Evolutionary conservation across 805 yeast species (phyloP).

Genomic region (Candida rishiriensis): DNA sequence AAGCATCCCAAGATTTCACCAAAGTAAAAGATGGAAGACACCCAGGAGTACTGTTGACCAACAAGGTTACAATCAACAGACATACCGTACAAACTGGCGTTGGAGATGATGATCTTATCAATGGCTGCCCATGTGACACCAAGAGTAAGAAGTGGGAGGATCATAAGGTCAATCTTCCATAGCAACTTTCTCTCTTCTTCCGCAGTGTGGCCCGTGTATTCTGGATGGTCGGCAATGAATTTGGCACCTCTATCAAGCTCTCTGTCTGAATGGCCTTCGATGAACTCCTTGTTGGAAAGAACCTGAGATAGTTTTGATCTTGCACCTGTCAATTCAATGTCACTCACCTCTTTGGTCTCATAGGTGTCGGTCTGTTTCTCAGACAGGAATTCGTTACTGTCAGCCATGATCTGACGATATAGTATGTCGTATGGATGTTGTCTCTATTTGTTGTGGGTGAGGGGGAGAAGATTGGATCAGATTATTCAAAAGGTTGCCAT

Average conservation of each 20-base stretch:
- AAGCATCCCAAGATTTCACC: slow-evolving; percentile 43
- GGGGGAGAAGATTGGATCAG: too few species aligned
- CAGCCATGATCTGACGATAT: too few species aligned
- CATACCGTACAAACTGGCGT: slow-evolving; percentile 41
- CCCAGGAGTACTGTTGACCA: slow-evolving; percentile 43
- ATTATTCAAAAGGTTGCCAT: too few species aligned
- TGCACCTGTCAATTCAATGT: background rate
- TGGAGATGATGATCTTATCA: slow-evolving; percentile 17
- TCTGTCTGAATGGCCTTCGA: background rate
- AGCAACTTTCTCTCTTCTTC: slow-evolving; percentile 14
- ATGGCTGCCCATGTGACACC: slow-evolving; percentile 20
- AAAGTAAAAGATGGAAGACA: slow-evolving; percentile 47
- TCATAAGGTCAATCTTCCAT: slow-evolving; percentile 16
- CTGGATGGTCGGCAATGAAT: slow-evolving; percentile 20
- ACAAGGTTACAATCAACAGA: slow-evolving; percentile 41
- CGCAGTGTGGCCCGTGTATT: slow-evolving; percentile 20
- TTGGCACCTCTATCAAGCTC: slow-evolving; percentile 23
- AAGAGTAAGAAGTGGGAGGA: slow-evolving; percentile 18
- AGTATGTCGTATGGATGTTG: too few species aligned
- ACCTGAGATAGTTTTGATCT: background rate
- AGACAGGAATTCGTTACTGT: too few species aligned
- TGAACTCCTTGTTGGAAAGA: background rate
- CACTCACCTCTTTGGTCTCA: too few species aligned
- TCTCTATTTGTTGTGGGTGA: too few species aligned
- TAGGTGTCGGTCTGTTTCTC: too few species aligned